Percentiles rank a stretch among this genome's conserved stretches.
Evolutionary conservation across 352 stramenopile species (phyloP).

Genomic region (Phytophthora uliginosa): DNA sequence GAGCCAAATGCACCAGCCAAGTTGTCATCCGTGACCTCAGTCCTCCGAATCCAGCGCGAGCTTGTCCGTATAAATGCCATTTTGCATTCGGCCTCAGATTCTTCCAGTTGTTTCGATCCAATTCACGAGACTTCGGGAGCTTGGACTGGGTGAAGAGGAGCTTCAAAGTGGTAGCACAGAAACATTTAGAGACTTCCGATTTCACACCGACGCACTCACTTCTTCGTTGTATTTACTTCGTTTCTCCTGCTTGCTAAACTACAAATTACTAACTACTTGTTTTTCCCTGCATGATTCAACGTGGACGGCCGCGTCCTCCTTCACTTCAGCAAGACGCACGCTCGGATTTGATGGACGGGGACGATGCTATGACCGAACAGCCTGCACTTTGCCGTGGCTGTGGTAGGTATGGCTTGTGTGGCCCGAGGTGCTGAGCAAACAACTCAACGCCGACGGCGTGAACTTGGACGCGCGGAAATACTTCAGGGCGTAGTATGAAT

Average conservation of each 20-base stretch:
- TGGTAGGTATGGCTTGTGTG: constrained; percentile 53
- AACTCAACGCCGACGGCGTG: constrained; percentile 81
- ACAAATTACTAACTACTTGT: constrained; percentile 42
- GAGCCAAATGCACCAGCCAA: too few species aligned
- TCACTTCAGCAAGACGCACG: constrained; percentile 11
- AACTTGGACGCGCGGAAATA: constrained; percentile 86
- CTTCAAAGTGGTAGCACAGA: too few species aligned
- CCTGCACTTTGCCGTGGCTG: constrained; percentile 33
- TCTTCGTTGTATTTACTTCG: constrained; percentile 28
- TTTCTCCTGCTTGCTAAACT: constrained; percentile 41
- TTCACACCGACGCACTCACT: constrained; percentile 11
- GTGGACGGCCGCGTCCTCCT: constrained; percentile 14
- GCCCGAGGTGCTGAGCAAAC: constrained; percentile 73
- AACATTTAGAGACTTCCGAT: too few species aligned
- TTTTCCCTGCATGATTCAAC: constrained; percentile 32
- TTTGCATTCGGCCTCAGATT: too few species aligned
- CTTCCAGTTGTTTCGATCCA: too few species aligned
- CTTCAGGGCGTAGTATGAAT: constrained; percentile 88
- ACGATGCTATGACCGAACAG: constrained; percentile 34
- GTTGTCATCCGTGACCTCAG: too few species aligned
- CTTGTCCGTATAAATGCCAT: too few species aligned
- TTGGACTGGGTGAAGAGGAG: too few species aligned
- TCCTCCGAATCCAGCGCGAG: too few species aligned
- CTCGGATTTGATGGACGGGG: constrained; percentile 16
- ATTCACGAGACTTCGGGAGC: too few species aligned